phyloP scores from a whole-genome alignment of 2,329 filamentous ascomycete species.

The Venturiaceae sp. region DNA sequence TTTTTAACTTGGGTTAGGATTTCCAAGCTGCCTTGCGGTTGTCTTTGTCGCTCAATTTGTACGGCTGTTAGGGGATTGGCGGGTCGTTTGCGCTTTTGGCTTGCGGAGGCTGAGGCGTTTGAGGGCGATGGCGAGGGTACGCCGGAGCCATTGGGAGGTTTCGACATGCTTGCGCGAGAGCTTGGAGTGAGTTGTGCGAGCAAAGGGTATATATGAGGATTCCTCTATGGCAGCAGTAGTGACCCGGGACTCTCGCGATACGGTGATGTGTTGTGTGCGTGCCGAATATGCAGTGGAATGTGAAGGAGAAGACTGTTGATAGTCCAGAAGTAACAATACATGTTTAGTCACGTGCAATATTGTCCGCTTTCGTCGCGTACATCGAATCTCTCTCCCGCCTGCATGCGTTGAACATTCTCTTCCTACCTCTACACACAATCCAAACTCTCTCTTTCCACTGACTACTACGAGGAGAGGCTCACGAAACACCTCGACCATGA shows the following conservation, averaged over 20 bases:
- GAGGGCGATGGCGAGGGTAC: constrained; percentile 21
- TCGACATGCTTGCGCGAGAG: neutral
- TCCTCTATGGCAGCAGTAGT: too few species aligned
- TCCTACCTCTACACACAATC: neutral
- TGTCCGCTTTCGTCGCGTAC: too few species aligned
- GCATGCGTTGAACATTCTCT: neutral
- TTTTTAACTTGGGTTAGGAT: constrained; percentile 81
- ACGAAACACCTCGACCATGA: neutral
- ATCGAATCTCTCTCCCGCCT: neutral
- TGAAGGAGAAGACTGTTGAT: too few species aligned
- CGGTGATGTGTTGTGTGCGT: too few species aligned
- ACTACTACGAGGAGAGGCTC: neutral
- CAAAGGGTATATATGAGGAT: neutral
- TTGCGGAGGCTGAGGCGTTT: constrained; percentile 14
- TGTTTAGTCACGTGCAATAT: too few species aligned
- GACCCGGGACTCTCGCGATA: too few species aligned
- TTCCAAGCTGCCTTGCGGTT: neutral
- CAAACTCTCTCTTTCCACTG: neutral
- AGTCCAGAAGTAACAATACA: too few species aligned
- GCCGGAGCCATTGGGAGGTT: neutral
- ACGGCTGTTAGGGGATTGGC: neutral
- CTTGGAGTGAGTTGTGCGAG: neutral
- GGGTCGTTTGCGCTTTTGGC: constrained; percentile 8
- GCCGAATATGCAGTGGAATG: too few species aligned
- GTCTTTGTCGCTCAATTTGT: neutral